Evolutionary conservation across 2,329 filamentous ascomycete genomes (phyloP).

Genomic region (Neofusicoccum parvum): DNA sequence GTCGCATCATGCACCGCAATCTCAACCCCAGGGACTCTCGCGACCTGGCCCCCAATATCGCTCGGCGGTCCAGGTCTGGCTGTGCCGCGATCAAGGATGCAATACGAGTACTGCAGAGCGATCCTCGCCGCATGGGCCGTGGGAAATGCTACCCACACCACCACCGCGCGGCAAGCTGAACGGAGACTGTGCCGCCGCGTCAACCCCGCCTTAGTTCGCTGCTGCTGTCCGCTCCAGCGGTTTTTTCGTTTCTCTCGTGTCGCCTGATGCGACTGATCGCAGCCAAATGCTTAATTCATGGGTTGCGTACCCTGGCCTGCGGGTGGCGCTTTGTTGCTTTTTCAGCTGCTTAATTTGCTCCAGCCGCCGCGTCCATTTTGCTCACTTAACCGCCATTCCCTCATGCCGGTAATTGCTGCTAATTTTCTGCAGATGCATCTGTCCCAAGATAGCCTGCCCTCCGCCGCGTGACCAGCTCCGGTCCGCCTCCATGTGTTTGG

Average conservation of each 20-base stretch:
- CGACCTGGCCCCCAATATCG: not conserved
- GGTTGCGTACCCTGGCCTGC: not conserved
- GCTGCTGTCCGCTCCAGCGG: not conserved
- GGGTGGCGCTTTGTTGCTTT: not conserved
- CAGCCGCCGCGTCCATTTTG: not conserved
- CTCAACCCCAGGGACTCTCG: not conserved
- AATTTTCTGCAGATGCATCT: too few species aligned
- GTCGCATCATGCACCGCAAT: conserved; percentile 1
- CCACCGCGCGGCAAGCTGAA: too few species aligned
- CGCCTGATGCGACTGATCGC: conserved; percentile 7
- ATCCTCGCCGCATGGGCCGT: too few species aligned
- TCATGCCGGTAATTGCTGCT: too few species aligned
- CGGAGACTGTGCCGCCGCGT: too few species aligned
- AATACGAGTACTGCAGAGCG: not conserved
- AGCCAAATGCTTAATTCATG: not conserved
- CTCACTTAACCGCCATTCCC: not conserved
- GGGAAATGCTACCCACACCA: not conserved
- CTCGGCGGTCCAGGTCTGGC: too few species aligned
- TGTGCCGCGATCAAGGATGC: not conserved
- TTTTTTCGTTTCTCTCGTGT: not conserved
- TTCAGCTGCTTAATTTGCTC: not conserved
- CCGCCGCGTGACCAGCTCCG: too few species aligned
- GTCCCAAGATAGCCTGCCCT: too few species aligned
- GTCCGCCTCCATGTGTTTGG: too few species aligned
- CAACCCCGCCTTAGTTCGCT: not conserved